Evolutionary conservation across 345 rosid species (phyloP).

Genomic region (Microcos paniculata): DNA sequence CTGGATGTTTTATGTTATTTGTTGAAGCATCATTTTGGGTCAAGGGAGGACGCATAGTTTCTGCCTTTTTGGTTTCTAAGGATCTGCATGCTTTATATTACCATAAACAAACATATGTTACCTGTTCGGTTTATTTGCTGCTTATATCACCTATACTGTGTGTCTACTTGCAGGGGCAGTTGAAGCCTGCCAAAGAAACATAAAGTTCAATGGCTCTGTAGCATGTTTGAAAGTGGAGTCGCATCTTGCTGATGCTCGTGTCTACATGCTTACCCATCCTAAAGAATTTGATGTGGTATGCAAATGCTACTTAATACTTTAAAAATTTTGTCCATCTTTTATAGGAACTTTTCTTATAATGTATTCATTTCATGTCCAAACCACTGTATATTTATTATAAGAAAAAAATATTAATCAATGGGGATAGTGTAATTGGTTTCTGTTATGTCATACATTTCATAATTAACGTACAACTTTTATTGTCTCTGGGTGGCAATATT

Average conservation of each 20-base stretch:
- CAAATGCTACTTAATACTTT: not conserved
- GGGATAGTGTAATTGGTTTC: not conserved
- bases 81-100: not conserved
- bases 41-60: not conserved
- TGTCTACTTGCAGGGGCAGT: conserved; percentile 57
- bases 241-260: conserved; percentile 93
- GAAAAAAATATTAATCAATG: not conserved
- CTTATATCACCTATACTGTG: not conserved
- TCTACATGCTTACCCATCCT: conserved; percentile 88
- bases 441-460: not conserved
- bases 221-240: conserved; percentile 92
- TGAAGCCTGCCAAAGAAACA: conserved; percentile 91
- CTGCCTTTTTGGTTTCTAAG: not conserved
- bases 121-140: not conserved
- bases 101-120: not conserved
- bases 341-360: not conserved
- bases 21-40: not conserved
- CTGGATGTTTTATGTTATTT: not conserved
- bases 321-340: not conserved
- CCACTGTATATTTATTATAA: not conserved
- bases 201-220: conserved; percentile 86
- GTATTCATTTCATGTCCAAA: not conserved
- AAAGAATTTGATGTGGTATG: conserved; percentile 96
- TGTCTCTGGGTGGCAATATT: not conserved
- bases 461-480: not conserved